phyloP scores from a whole-genome alignment of 75 land plant genomes.

The Pinus taeda region DNA sequence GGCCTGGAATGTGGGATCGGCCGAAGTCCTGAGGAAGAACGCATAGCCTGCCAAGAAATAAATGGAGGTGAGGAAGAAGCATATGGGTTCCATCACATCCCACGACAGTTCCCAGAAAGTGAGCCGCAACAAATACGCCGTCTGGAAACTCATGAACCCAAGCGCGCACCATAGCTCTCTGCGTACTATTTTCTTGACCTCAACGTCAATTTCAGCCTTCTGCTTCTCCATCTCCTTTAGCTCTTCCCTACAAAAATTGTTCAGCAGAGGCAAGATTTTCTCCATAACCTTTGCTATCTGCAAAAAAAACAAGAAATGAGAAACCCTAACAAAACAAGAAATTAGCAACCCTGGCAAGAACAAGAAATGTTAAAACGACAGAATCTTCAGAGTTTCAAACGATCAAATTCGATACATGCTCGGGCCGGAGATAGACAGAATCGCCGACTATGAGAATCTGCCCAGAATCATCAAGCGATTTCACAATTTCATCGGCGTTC shows the following conservation, averaged over 20 bases:
- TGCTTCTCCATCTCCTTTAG: conserved; percentile 45
- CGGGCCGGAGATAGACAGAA: conserved; percentile 61
- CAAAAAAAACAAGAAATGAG: not conserved
- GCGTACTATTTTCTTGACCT: conserved; percentile 41
- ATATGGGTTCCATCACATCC: conserved; percentile 95
- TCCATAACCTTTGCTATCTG: conserved; percentile 70
- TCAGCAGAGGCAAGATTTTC: conserved; percentile 29
- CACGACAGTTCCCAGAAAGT: conserved; percentile 6
- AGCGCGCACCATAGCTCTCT: conserved; percentile 64
- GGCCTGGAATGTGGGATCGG: conserved; percentile 73
- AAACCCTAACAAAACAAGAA: too few relatives aligned
- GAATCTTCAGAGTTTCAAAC: not conserved
- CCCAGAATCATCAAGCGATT: conserved; percentile 59
- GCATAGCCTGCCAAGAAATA: conserved; percentile 55
- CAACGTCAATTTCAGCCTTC: conserved; percentile 62
- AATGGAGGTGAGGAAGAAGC: conserved; percentile 63
- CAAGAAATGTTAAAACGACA: too few relatives aligned
- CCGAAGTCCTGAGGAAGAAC: conserved; percentile 70
- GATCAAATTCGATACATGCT: conserved; percentile 40
- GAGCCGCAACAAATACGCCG: not conserved
- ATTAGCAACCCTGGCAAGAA: too few relatives aligned
- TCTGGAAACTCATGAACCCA: conserved; percentile 38
- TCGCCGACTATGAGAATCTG: conserved; percentile 58
- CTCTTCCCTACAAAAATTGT: conserved; percentile 47
- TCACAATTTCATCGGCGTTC: conserved; percentile 17